phyloP scores from a whole-genome alignment of 73 alveolate species.

The Diophrys appendiculata region DNA sequence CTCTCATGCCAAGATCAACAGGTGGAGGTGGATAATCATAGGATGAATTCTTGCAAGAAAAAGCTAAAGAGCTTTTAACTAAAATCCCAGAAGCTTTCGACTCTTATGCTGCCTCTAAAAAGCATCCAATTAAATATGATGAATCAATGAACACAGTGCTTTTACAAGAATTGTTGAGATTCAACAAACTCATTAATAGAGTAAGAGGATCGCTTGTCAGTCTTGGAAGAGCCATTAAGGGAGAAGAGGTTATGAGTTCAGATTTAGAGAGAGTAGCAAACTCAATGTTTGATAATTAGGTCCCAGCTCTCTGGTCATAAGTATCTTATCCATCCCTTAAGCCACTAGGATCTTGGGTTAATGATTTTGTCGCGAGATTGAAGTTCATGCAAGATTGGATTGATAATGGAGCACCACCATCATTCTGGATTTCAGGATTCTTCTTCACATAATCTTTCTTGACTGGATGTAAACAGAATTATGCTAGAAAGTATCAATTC shows the following conservation, averaged over 20 bases:
- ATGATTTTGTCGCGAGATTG: conserved; percentile 96
- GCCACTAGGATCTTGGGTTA: conserved; percentile 99
- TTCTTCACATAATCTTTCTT: conserved; percentile 99
- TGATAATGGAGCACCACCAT: conserved; percentile 97
- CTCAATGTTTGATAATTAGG: conserved; percentile 91
- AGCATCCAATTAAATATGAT: conserved; percentile 94
- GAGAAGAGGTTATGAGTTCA: conserved; percentile 94
- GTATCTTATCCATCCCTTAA: conserved; percentile 97
- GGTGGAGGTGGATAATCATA: conserved; percentile 95
- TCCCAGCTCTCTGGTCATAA: conserved; percentile 88
- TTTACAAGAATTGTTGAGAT: conserved; percentile 94
- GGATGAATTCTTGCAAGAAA: conserved; percentile 91
- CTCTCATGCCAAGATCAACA: conserved; percentile 93
- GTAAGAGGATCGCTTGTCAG: conserved; percentile 83
- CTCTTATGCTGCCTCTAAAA: conserved; percentile 87
- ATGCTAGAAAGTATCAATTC: conserved; percentile 93
- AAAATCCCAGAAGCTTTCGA: conserved; percentile 93
- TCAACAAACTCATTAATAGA: conserved; percentile 85
- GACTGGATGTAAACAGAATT: conserved; percentile 97
- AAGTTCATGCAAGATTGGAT: conserved; percentile 99
- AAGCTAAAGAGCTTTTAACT: conserved; percentile 83
- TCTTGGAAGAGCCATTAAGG: conserved; percentile 96
- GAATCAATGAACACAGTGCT: conserved; percentile 98
- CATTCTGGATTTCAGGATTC: conserved; percentile 99
- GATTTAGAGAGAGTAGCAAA: conserved; percentile 91